Evolutionary conservation across 2,329 filamentous ascomycete species (phyloP).

Genomic region (Pyrenophora tritici-repentis): DNA sequence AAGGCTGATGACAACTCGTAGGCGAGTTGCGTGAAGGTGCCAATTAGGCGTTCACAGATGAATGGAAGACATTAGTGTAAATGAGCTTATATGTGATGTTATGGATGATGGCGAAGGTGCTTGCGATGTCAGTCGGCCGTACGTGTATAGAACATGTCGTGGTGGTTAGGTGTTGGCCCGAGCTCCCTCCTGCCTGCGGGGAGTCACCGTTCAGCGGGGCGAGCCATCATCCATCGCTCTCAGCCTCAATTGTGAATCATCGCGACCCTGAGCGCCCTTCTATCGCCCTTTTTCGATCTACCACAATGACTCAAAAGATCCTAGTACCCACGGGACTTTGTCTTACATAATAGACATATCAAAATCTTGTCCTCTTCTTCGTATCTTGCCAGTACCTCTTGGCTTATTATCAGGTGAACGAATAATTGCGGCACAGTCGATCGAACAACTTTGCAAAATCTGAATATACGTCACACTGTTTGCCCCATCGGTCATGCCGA

Average conservation of each 20-base stretch:
- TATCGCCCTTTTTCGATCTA: neutral
- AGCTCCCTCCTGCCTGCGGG: slow-evolving; percentile 14
- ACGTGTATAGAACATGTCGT: slow-evolving; percentile 8
- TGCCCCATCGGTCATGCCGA: too few species aligned
- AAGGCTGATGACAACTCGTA: slow-evolving; percentile 25
- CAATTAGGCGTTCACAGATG: slow-evolving; percentile 29
- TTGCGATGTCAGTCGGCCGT: slow-evolving; percentile 6
- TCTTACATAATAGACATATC: too few species aligned
- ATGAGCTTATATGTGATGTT: neutral
- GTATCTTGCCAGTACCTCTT: neutral
- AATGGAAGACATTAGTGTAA: slow-evolving; percentile 17
- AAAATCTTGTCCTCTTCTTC: too few species aligned
- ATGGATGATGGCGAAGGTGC: slow-evolving; percentile 1
- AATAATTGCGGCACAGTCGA: too few species aligned
- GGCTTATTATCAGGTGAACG: neutral
- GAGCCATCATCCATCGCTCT: slow-evolving; percentile 5
- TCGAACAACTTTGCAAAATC: too few species aligned
- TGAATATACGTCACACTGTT: too few species aligned
- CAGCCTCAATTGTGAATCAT: slow-evolving; percentile 1
- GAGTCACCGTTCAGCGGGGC: slow-evolving; percentile 11
- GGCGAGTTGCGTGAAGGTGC: slow-evolving; percentile 29
- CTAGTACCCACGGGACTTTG: too few species aligned
- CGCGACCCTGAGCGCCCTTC: slow-evolving; percentile 9
- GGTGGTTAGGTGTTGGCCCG: slow-evolving; percentile 16
- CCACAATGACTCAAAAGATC: too few species aligned